Conservation (phyloP, 106 monocot species). For the Xerophyta viscosa region DNA sequence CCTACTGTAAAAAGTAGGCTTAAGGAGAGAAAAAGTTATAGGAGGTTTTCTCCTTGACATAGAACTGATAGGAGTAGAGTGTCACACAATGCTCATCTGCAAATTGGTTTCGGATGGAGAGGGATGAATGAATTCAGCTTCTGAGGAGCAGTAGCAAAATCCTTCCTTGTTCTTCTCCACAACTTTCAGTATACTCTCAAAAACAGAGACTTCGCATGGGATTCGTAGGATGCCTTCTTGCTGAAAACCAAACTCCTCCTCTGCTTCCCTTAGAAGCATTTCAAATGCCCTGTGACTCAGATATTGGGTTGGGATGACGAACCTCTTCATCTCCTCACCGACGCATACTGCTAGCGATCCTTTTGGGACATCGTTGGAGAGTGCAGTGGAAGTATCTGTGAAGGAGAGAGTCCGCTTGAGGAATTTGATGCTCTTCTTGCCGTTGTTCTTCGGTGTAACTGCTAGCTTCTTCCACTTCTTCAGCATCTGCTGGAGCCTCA, state of each 20-base stretch:
- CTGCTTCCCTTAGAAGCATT: slow-evolving; percentile 23
- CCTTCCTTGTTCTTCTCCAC: slow-evolving; percentile 29
- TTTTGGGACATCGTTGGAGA: slow-evolving; percentile 24
- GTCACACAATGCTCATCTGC: too few species aligned
- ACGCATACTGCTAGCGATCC: slow-evolving; percentile 26
- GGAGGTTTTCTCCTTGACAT: too few species aligned
- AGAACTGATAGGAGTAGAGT: too few species aligned
- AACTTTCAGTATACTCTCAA: slow-evolving; percentile 18
- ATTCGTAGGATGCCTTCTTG: slow-evolving; percentile 30
- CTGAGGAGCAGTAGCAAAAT: slow-evolving; percentile 19
- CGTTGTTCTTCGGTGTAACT: slow-evolving; percentile 31
- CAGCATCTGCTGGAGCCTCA: slow-evolving; percentile 70
- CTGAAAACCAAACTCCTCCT: slow-evolving; percentile 27
- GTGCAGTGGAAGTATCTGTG: slow-evolving; percentile 29
- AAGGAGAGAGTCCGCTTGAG: slow-evolving; percentile 66
- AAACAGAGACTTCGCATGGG: slow-evolving; percentile 23
- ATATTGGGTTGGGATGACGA: slow-evolving; percentile 26
- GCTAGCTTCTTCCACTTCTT: slow-evolving; percentile 93
- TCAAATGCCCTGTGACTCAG: slow-evolving; percentile 19
- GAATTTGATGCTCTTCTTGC: slow-evolving; percentile 63
- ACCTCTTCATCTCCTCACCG: slow-evolving; percentile 30
- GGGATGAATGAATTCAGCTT: slow-evolving; percentile 11
- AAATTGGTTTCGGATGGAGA: slow-evolving; percentile 15
- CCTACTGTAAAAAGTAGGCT: too few species aligned
- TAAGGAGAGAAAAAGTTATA: too few species aligned